A percentile compares a stretch with the other conserved stretches of the same genome.
phyloP scores from a whole-genome alignment of 1,284 basidiomycete species.

The Malassezia equina region DNA sequence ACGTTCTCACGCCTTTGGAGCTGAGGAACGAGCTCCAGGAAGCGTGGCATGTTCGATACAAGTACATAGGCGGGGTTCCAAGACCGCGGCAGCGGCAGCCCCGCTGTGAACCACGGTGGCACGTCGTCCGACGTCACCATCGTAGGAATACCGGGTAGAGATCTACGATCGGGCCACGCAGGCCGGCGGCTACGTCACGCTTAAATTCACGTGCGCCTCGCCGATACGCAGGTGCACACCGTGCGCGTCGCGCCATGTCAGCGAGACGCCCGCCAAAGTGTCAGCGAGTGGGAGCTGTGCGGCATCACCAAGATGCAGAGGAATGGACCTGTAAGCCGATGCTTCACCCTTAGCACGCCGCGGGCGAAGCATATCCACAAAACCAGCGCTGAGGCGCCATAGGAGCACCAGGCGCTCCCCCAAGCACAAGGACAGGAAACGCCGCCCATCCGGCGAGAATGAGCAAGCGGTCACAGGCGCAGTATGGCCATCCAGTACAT shows the following conservation, averaged over 20 bases:
- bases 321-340: slow-evolving; percentile 42
- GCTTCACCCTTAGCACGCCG: slow-evolving; percentile 47
- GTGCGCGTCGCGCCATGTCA: slow-evolving; percentile 34
- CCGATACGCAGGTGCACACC: slow-evolving; percentile 33
- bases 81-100: background rate
- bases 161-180: background rate
- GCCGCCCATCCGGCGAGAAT: slow-evolving; percentile 82
- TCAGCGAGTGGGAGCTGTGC: slow-evolving; percentile 9
- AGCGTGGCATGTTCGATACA: background rate
- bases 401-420: slow-evolving; percentile 57
- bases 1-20: background rate
- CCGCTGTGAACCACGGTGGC: background rate
- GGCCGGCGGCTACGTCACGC: slow-evolving; percentile 18
- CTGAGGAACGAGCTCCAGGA: slow-evolving; percentile 3
- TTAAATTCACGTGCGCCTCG: slow-evolving; percentile 31
- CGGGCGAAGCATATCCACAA: slow-evolving; percentile 65
- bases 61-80: background rate
- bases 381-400: slow-evolving; percentile 48
- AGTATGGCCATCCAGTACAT: slow-evolving; percentile 77
- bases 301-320: slow-evolving; percentile 30
- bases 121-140: background rate
- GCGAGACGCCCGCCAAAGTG: slow-evolving; percentile 16
- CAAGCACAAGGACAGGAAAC: slow-evolving; percentile 75
- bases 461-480: slow-evolving; percentile 21
- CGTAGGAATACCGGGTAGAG: background rate